These are phyloP conservation scores for Paecilomyces sp. DNA, from an alignment of 2,329 filamentous ascomycete genomes.

Conservation along the genomic window DNA sequence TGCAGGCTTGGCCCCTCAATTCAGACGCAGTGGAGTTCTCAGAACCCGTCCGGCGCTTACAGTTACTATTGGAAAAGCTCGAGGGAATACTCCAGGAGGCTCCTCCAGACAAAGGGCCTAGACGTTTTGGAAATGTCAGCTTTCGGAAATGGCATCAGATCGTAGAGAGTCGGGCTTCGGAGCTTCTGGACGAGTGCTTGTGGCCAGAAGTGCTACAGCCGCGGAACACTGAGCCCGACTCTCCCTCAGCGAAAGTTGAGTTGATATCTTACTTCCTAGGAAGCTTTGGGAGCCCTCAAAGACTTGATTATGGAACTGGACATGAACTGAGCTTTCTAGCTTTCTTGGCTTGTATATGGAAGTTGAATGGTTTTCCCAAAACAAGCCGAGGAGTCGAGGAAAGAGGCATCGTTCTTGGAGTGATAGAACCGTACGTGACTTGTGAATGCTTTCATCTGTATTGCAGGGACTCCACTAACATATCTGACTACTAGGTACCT, in stretches of 20 bases:
- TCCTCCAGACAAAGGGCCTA: conserved; percentile 76
- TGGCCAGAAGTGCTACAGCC: conserved; percentile 40
- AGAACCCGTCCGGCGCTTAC: conserved; percentile 57
- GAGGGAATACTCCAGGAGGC: conserved; percentile 65
- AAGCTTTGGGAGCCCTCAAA: conserved; percentile 77
- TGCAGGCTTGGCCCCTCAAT: conserved; percentile 45
- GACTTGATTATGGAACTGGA: conserved; percentile 91
- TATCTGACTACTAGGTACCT: conserved; percentile 54
- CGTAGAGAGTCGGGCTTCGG: conserved; percentile 53
- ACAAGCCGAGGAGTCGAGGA: conserved; percentile 53
- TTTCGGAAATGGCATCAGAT: conserved; percentile 78
- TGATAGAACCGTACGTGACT: conserved; percentile 69
- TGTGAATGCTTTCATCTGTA: no score
- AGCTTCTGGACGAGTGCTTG: conserved; percentile 52
- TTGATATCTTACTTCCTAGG: conserved; percentile 73
- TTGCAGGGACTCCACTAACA: conserved; percentile 1
- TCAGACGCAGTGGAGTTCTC: conserved; percentile 41
- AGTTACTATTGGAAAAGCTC: conserved; percentile 58
- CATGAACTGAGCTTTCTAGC: conserved; percentile 94
- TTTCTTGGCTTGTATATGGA: conserved; percentile 86
- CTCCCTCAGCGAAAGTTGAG: conserved; percentile 55
- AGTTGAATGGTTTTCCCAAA: conserved; percentile 69
- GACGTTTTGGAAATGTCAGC: conserved; percentile 85
- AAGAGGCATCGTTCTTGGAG: conserved; percentile 69
- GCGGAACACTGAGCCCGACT: conserved; percentile 18